Percentiles rank a stretch among this genome's conserved stretches.
Evolutionary conservation across 352 stramenopile species (phyloP).

Genomic region (Globisporangium nodosum): DNA sequence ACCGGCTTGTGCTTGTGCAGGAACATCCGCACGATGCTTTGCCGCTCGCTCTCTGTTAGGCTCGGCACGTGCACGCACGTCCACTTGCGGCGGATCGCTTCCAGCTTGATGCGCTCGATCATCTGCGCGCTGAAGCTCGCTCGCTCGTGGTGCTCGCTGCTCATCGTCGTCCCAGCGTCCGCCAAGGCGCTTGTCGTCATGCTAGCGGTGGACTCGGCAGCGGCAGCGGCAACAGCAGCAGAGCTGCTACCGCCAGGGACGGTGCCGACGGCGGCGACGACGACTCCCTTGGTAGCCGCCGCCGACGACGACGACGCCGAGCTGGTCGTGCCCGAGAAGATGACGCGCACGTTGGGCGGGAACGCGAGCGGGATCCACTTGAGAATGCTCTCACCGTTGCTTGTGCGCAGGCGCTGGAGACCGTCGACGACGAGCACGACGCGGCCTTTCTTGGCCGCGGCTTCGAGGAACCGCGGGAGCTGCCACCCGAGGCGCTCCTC

Average conservation of each 20-base stretch:
- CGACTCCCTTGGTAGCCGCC: background rate
- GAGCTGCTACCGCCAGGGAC: background rate
- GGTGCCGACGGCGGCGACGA: background rate
- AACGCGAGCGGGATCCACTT: slow-evolving; percentile 89
- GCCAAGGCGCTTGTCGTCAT: no score
- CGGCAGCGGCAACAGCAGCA: background rate
- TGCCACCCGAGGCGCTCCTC: slow-evolving; percentile 89
- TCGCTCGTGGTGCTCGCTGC: slow-evolving; percentile 55
- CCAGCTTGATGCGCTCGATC: slow-evolving; percentile 81
- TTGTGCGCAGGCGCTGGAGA: slow-evolving; percentile 78
- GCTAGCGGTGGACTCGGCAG: background rate
- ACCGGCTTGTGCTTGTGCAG: slow-evolving; percentile 28
- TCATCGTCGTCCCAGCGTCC: background rate
- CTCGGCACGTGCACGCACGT: slow-evolving; percentile 52
- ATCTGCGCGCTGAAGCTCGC: slow-evolving; percentile 57
- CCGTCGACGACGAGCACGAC: slow-evolving; percentile 90
- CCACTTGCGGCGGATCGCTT: slow-evolving; percentile 75
- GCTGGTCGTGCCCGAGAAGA: slow-evolving; percentile 68
- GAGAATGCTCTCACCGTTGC: slow-evolving; percentile 84
- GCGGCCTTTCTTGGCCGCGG: slow-evolving; percentile 84
- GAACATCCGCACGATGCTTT: slow-evolving; percentile 59
- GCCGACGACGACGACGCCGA: slow-evolving; percentile 21
- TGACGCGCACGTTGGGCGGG: slow-evolving; percentile 83
- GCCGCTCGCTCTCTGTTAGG: slow-evolving; percentile 56
- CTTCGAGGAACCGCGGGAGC: slow-evolving; percentile 87